A percentile compares a stretch with the other conserved stretches of the same genome.
phyloP scores from a whole-genome alignment of 2,329 filamentous ascomycete species.

The Cercospora sp. region DNA sequence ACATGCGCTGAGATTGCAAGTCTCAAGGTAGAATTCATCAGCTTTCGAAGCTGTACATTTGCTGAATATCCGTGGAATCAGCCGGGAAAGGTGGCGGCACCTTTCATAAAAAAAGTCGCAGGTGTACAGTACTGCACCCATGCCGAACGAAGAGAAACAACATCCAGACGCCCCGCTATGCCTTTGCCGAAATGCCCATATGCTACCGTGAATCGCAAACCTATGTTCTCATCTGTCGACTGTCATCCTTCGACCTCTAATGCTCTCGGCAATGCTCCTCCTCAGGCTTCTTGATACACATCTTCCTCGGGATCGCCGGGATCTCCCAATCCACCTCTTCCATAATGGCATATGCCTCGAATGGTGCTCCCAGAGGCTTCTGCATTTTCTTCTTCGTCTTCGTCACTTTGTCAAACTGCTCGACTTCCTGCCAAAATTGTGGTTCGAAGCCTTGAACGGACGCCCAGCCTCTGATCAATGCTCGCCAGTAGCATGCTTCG shows the following conservation, averaged over 20 bases:
- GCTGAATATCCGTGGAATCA: neutral
- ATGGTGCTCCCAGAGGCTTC: constrained; percentile 33
- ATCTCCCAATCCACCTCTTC: constrained; percentile 36
- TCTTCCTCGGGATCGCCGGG: constrained; percentile 28
- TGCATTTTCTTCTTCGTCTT: constrained; percentile 27
- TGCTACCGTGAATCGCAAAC: neutral
- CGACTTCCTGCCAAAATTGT: constrained; percentile 28
- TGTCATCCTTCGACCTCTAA: neutral
- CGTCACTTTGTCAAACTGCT: constrained; percentile 24
- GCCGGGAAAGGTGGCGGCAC: neutral
- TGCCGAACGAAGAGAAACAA: neutral
- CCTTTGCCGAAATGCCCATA: neutral
- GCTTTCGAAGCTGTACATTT: neutral
- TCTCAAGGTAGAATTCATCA: neutral
- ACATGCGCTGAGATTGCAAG: neutral
- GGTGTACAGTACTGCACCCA: neutral
- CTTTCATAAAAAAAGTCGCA: neutral
- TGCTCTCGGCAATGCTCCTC: constrained; percentile 11
- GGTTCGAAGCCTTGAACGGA: constrained; percentile 41
- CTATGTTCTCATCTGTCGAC: neutral
- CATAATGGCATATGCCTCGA: constrained; percentile 38
- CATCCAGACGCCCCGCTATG: neutral
- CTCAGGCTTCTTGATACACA: constrained; percentile 13
- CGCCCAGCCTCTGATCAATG: constrained; percentile 47
- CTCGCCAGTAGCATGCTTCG: constrained; percentile 38